Conservation (phyloP, 2,329 filamentous ascomycete genomes). For the Waltergamsia citrina region DNA sequence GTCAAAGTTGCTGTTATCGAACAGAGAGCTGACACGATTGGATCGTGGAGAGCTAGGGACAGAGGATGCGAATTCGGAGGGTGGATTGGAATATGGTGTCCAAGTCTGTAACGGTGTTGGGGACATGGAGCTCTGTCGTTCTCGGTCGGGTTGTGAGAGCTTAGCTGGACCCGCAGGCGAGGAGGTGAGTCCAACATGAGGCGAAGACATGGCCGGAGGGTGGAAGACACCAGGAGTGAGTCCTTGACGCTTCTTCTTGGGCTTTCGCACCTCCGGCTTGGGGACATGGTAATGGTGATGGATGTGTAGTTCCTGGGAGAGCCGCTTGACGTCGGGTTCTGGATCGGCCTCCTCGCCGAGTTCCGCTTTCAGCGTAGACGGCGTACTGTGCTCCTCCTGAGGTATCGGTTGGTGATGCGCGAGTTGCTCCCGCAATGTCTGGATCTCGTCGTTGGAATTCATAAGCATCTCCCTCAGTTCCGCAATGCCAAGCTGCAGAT, state of each 20-base stretch:
- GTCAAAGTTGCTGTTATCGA: slow-evolving; percentile 56
- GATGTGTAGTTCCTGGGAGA: slow-evolving; percentile 73
- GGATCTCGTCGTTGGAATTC: slow-evolving; percentile 90
- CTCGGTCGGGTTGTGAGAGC: slow-evolving; percentile 29
- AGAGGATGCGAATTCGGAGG: slow-evolving; percentile 62
- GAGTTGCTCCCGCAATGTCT: slow-evolving; percentile 74
- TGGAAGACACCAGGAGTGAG: slow-evolving; percentile 54
- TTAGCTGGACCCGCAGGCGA: slow-evolving; percentile 28
- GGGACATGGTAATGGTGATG: slow-evolving; percentile 86
- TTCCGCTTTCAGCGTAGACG: slow-evolving; percentile 61
- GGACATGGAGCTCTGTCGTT: slow-evolving; percentile 25
- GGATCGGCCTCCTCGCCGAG: slow-evolving; percentile 46
- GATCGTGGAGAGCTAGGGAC: slow-evolving; percentile 75
- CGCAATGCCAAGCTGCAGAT: slow-evolving; percentile 81
- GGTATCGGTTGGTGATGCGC: slow-evolving; percentile 63
- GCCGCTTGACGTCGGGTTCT: slow-evolving; percentile 10
- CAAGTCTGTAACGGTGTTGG: slow-evolving; percentile 42
- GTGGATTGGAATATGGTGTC: slow-evolving; percentile 33
- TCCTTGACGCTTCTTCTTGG: slow-evolving; percentile 64
- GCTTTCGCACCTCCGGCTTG: slow-evolving; percentile 51
- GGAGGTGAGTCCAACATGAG: slow-evolving; percentile 1
- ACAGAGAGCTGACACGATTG: slow-evolving; percentile 63
- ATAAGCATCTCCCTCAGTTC: slow-evolving; percentile 86
- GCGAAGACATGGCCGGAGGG: slow-evolving; percentile 24
- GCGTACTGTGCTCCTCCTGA: slow-evolving; percentile 27